Conservation (phyloP, 768 basidiomycete species). For the Neoboletus brunneissimus region DNA sequence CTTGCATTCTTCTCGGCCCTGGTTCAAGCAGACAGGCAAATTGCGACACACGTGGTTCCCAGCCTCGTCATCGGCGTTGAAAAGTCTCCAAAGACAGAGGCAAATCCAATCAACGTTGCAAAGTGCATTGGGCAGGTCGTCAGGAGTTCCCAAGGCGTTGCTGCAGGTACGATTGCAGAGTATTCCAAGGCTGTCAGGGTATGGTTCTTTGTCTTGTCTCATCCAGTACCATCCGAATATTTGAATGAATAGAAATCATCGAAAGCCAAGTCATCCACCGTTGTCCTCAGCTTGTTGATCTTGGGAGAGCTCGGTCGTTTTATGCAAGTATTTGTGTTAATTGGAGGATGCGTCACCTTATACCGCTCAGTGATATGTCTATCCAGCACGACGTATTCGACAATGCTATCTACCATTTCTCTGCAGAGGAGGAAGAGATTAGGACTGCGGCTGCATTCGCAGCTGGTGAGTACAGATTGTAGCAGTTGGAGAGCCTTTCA, state of each 20-base stretch:
- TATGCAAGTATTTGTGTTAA: slow-evolving; percentile 47
- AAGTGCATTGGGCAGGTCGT: slow-evolving; percentile 85
- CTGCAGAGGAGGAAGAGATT: slow-evolving; percentile 78
- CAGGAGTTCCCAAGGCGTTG: slow-evolving; percentile 61
- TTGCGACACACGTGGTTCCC: slow-evolving; percentile 79
- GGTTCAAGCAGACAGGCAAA: slow-evolving; percentile 78
- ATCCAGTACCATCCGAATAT: background rate
- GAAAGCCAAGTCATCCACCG: slow-evolving; percentile 61
- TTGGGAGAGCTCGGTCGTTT: slow-evolving; percentile 92
- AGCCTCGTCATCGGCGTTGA: slow-evolving; percentile 65
- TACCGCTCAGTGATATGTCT: slow-evolving; percentile 72
- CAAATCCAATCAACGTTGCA: slow-evolving; percentile 68
- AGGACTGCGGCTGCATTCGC: slow-evolving; percentile 93
- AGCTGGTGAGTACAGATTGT: slow-evolving; percentile 52
- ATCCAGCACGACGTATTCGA: slow-evolving; percentile 76
- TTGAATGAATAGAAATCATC: slow-evolving; percentile 41
- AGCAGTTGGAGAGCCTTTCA: background rate
- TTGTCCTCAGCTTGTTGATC: slow-evolving; percentile 82
- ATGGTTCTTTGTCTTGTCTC: slow-evolving; percentile 1
- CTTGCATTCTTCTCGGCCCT: slow-evolving; percentile 79
- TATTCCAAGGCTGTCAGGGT: slow-evolving; percentile 83
- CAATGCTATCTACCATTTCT: slow-evolving; percentile 69
- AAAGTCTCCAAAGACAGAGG: slow-evolving; percentile 58
- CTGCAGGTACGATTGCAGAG: slow-evolving; percentile 81
- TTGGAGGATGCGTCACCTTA: background rate